These are phyloP conservation scores for Austroboletus niveus DNA, from an alignment of 1,284 basidiomycete species.

Conservation along the genomic window DNA sequence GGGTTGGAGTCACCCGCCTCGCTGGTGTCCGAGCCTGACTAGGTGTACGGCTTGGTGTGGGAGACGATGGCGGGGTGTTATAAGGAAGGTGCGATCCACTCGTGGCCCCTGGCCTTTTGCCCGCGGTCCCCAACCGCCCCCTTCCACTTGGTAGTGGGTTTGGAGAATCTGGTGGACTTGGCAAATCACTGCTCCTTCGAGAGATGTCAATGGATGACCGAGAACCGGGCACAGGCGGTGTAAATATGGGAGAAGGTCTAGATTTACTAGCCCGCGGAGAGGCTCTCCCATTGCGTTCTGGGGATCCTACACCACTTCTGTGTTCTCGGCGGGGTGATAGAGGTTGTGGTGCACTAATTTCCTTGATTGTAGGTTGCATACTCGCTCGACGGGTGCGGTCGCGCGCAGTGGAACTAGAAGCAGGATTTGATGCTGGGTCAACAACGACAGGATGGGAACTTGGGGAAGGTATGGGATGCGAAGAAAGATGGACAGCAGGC, in stretches of 20 bases:
- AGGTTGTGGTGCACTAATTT: constrained; percentile 44
- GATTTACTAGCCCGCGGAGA: constrained; percentile 29
- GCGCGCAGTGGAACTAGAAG: constrained; percentile 42
- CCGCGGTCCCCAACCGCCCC: constrained; percentile 37
- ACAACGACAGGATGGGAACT: constrained; percentile 49
- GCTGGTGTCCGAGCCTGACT: constrained; percentile 36
- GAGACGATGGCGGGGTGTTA: constrained; percentile 33
- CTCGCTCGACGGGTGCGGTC: constrained; percentile 42
- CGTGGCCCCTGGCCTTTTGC: constrained; percentile 37
- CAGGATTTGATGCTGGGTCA: constrained; percentile 45
- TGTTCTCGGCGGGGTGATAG: constrained; percentile 36
- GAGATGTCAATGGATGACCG: constrained; percentile 30
- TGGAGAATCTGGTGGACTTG: constrained; percentile 48
- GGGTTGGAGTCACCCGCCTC: constrained; percentile 34
- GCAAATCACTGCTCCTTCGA: constrained; percentile 37
- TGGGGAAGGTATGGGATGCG: constrained; percentile 50
- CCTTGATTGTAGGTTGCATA: constrained; percentile 38
- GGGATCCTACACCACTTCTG: constrained; percentile 16
- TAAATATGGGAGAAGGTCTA: constrained; percentile 40
- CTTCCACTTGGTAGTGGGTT: constrained; percentile 44
- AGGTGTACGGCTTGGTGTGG: constrained; percentile 39
- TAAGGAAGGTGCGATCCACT: constrained; percentile 44
- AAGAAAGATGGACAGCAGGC: constrained; percentile 60
- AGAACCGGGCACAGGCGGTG: constrained; percentile 26
- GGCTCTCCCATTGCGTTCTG: constrained; percentile 21